Evolutionary conservation across 1,139 yeast genomes (phyloP).

Genomic region (Geotrichum bryndzae): DNA sequence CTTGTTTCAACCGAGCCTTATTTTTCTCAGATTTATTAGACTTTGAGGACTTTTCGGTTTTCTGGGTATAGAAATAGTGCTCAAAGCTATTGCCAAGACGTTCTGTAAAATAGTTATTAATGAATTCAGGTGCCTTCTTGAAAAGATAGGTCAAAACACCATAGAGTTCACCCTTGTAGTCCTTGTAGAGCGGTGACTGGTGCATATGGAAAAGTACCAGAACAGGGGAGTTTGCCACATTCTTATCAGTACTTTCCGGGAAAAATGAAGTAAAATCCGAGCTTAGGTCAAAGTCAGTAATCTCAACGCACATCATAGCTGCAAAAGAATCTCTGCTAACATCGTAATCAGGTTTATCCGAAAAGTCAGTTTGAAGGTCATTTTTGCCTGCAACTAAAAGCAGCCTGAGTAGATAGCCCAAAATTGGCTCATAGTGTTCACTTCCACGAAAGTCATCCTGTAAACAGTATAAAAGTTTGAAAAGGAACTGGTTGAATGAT

Average conservation of each 20-base stretch:
- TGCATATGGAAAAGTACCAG: neutral
- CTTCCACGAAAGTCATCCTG: neutral
- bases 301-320: constrained; percentile 13
- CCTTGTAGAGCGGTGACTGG: constrained; percentile 1
- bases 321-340: constrained; percentile 5
- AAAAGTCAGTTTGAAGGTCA: constrained; percentile 23
- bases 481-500: constrained; percentile 33
- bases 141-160: constrained; percentile 19
- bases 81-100: constrained; percentile 1
- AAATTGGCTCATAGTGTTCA: constrained; percentile 29
- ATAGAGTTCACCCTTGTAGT: constrained; percentile 14
- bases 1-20: constrained; percentile 65
- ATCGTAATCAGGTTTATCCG: neutral
- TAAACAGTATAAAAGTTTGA: constrained; percentile 20
- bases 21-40: constrained; percentile 16
- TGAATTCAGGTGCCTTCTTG: constrained; percentile 13
- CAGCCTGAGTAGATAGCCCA: constrained; percentile 59
- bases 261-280: neutral
- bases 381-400: constrained; percentile 52
- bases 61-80: constrained; percentile 2
- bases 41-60: constrained; percentile 6
- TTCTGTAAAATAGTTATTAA: constrained; percentile 3
- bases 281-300: neutral
- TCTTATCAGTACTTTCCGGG: neutral
- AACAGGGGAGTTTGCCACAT: neutral